Evolutionary conservation across 106 monocot species (phyloP), one percentile per base, ranked within the genome.

Genomic region (Dioscorea dumetorum): DNA sequence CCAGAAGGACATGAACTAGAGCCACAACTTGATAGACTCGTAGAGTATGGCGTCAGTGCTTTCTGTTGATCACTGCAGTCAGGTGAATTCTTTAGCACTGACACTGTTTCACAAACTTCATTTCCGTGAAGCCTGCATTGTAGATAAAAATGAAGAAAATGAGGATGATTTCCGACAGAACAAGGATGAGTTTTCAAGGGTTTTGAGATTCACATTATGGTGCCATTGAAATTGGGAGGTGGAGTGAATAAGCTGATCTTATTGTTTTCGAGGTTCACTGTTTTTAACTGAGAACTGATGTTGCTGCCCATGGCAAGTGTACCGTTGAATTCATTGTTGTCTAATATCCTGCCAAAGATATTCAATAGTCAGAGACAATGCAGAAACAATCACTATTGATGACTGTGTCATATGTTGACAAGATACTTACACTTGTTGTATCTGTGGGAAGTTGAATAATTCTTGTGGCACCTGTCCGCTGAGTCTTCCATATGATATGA

Each of bases 81-180:
- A 10, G 33, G 17, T 2, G 75, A 58, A 24, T 74, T 73, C 17
- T 54, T 49, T 41, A 41, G 1, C 41, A 41, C 9, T 41, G 41
- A 8, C 41, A 41, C 41, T 6, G 41, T 41, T 8, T 41, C 41
- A 41, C 41, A 41, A 3, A 41, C 41, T 10, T 41, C 41, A 67
- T 90, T 90, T 17, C 80, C 90, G 2, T 64, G 53, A 34, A 90
- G 82, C 72, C 90, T 90, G 83, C 59, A 69, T 10, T 34, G 17
- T 33, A 28, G 61, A 61, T 0, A 61, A 61, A 7, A 56, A 14
- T 18, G 28, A 56, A 13, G 54, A 56, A 9, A 8, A 56, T 56
- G 54, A 16, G 54, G 16, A 19, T 56, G 54, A 56, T 5, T 56
- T 15, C 54, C 0, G 6, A 41, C 41, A 41, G 9, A 41, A 41